Percentiles rank a stretch among this genome's conserved stretches.
These are phyloP conservation scores for Suillus plorans DNA, from an alignment of 768 basidiomycete genomes.

Conservation along the genomic window DNA sequence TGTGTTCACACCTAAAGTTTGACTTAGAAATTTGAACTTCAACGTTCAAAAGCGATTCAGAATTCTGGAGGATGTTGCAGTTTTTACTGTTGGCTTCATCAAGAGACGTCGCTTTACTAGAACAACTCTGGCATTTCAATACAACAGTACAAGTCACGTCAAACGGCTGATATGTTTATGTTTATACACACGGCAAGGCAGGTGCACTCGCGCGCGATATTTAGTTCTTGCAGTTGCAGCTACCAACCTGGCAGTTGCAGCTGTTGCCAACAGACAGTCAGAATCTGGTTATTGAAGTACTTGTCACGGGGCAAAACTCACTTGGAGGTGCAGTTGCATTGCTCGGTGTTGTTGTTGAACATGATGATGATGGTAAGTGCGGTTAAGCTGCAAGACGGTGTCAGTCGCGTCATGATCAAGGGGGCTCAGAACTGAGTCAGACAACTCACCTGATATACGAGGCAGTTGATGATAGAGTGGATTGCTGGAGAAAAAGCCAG, in stretches of 20 bases:
- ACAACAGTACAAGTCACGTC: background rate
- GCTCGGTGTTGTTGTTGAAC: slow-evolving; percentile 1
- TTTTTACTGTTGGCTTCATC: background rate
- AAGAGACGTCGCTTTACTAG: background rate
- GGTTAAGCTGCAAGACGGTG: background rate
- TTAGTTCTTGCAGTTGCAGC: slow-evolving; percentile 7
- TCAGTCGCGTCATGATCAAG: background rate
- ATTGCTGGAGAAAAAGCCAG: background rate
- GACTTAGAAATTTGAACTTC: no score
- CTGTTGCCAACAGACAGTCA: background rate
- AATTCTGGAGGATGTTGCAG: background rate
- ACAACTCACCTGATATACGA: background rate
- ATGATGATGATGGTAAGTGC: background rate
- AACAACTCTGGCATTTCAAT: background rate
- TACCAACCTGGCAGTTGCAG: slow-evolving; percentile 9
- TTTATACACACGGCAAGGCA: background rate
- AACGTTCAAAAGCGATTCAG: background rate
- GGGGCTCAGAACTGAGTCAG: background rate
- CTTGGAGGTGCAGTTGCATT: slow-evolving; percentile 4
- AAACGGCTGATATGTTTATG: background rate
- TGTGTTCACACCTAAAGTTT: no score
- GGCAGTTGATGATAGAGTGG: background rate
- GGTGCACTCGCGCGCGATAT: background rate
- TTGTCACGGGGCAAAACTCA: background rate
- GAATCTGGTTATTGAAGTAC: background rate